Evolutionary conservation across 306 rosid species (phyloP), one percentile per base, ranked within the genome.

Genomic region (Sophora flavescens): DNA sequence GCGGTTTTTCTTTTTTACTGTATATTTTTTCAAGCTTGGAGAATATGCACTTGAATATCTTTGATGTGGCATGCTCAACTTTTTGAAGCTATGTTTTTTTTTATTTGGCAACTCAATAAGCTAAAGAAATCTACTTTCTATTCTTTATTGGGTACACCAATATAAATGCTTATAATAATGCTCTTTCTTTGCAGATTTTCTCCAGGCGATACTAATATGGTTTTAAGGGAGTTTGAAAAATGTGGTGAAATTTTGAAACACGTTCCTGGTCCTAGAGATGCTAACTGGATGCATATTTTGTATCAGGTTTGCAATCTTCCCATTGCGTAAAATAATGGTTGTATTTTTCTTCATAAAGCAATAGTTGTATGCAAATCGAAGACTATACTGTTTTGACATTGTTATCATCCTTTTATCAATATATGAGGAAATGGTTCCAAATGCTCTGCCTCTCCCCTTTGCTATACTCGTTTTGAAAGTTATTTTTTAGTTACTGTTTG

Each of bases 231-330:
- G 83, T 92, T 95, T 76, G 97, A 95, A 83, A 95, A 91, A 84
- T 95, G 99, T 75, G 99, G 99, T 63, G 88, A 83, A 86, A 88
- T 95, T 81, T 82, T 92, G 89, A 95, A 88, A 78, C 99, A 95
- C 72, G 87, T 95, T 88, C 86, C 99, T 51, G 97, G 99, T 64
- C 97, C 97, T 63, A 89, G 96, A 84, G 90, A 89, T 59, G 95
- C 97, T 68, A 95, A 95, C 65, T 95, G 99, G 99, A 83, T 95
- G 90, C 97, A 96, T 86, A 87, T 92, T 82, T 81, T 92, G 70
- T 96, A 89, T 77, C 93, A 91, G 98, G 99, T 95, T 77, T 64
- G 57, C 22, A 45, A 14, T 70, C 64, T 65, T 47, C 62, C 66
- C 11, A 68, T 67, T 53, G 59, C 61, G 45, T 84, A 62, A 61